phyloP scores from a whole-genome alignment of 805 yeast genomes.

The Metschnikowia bowlesiae region DNA sequence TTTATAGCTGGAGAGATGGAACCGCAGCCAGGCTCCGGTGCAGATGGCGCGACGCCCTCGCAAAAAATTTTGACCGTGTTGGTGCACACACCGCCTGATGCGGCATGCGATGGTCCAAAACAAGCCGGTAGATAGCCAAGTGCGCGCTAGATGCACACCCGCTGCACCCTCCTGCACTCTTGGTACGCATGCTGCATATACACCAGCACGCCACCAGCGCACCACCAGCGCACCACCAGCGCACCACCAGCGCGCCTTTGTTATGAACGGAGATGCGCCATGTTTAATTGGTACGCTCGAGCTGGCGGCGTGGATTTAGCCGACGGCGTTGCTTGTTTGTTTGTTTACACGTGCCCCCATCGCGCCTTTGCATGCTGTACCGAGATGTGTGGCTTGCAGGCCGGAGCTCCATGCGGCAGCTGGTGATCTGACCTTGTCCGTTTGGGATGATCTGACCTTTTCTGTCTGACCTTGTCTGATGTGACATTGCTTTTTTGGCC shows the following conservation, averaged over 20 bases:
- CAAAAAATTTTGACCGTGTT: no score
- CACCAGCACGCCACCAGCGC: neutral
- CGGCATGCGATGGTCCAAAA: conserved; percentile 2
- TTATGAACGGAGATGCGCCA: neutral
- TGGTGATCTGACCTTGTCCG: neutral
- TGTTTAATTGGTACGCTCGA: neutral
- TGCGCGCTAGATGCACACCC: neutral
- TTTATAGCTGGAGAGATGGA: conserved; percentile 1
- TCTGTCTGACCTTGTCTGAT: no score
- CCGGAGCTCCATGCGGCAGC: no score
- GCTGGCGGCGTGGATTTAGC: neutral
- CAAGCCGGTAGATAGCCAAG: neutral
- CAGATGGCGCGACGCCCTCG: no score
- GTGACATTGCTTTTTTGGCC: no score
- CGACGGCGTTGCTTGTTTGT: neutral
- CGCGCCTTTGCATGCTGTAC: neutral
- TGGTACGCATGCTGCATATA: no score
- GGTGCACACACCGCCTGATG: neutral
- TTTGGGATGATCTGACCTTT: no score
- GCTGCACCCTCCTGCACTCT: no score
- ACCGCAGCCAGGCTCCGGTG: neutral
- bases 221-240: neutral
- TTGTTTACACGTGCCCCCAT: neutral
- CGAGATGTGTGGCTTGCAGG: no score
- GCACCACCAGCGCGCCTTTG: neutral